Evolutionary conservation across 2,329 filamentous ascomycete genomes (phyloP).

Genomic region (Aspergillus sp.): DNA sequence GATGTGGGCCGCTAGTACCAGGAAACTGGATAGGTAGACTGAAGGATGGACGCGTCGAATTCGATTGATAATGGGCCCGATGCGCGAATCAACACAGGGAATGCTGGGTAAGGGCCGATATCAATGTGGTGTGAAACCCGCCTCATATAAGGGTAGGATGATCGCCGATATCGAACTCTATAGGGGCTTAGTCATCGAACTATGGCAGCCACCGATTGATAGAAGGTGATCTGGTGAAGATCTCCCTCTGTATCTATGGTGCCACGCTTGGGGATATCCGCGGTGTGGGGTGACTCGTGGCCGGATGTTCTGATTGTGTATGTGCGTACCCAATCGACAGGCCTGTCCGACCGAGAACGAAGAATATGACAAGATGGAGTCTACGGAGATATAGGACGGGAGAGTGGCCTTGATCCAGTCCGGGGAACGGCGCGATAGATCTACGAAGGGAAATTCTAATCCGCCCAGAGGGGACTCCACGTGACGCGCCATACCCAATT

Average conservation of each 20-base stretch:
- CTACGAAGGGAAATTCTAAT: conserved; percentile 8
- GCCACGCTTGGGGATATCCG: not conserved
- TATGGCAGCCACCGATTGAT: not conserved
- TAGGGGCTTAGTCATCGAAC: conserved; percentile 9
- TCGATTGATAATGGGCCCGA: not conserved
- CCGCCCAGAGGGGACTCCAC: conserved; percentile 18
- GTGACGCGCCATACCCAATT: conserved; percentile 22
- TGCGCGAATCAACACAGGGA: not conserved
- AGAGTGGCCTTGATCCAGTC: not conserved
- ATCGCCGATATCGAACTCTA: conserved; percentile 16
- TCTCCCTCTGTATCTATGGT: not conserved
- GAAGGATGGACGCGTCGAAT: not conserved
- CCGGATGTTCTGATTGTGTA: too few species aligned
- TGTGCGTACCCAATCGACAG: too few species aligned
- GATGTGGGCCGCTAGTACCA: not conserved
- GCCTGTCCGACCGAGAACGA: too few species aligned
- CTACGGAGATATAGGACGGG: too few species aligned
- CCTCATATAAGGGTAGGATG: conserved; percentile 9
- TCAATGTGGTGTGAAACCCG: conserved; percentile 1
- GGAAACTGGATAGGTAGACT: too few species aligned
- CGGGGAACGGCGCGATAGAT: conserved; percentile 10
- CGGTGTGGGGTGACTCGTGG: too few species aligned
- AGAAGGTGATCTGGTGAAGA: not conserved
- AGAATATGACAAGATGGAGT: too few species aligned
- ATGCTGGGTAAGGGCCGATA: not conserved